These are phyloP conservation scores for Clavispora vitiphila DNA, from an alignment of 805 yeast species.

Conservation along the genomic window DNA sequence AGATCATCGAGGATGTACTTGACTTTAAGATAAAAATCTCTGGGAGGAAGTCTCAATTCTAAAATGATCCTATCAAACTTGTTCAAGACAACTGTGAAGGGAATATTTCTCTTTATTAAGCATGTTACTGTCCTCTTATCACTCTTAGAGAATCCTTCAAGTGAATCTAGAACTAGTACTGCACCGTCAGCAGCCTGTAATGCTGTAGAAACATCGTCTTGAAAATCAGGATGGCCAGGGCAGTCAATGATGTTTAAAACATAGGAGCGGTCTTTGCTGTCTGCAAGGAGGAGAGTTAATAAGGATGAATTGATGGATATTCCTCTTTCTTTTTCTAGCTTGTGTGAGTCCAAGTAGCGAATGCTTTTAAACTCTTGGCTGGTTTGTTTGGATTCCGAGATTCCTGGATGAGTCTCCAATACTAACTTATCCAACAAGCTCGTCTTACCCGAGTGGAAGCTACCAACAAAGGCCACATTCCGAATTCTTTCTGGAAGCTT, in stretches of 20 bases:
- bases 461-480: slow-evolving; percentile 77
- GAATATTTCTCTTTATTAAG: slow-evolving; percentile 45
- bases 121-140: slow-evolving; percentile 46
- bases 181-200: slow-evolving; percentile 60
- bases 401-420: slow-evolving; percentile 51
- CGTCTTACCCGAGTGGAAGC: slow-evolving; percentile 82
- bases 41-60: slow-evolving; percentile 71
- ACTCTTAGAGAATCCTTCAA: slow-evolving; percentile 72
- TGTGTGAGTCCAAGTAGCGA: slow-evolving; percentile 68
- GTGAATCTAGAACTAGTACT: slow-evolving; percentile 70
- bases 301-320: slow-evolving; percentile 61
- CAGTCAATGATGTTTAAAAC: slow-evolving; percentile 70
- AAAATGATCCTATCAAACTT: slow-evolving; percentile 82
- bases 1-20: slow-evolving; percentile 55
- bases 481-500: slow-evolving; percentile 59
- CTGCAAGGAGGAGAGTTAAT: slow-evolving; percentile 54
- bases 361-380: slow-evolving; percentile 41
- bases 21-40: slow-evolving; percentile 68
- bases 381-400: slow-evolving; percentile 21
- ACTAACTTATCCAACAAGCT: slow-evolving; percentile 66
- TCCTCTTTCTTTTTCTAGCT: slow-evolving; percentile 66
- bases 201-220: slow-evolving; percentile 65
- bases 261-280: slow-evolving; percentile 46
- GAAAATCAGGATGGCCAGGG: slow-evolving; percentile 88
- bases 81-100: slow-evolving; percentile 61